Evolutionary conservation across 805 yeast genomes (phyloP).

Genomic region (Wickerhamiella dianesei): DNA sequence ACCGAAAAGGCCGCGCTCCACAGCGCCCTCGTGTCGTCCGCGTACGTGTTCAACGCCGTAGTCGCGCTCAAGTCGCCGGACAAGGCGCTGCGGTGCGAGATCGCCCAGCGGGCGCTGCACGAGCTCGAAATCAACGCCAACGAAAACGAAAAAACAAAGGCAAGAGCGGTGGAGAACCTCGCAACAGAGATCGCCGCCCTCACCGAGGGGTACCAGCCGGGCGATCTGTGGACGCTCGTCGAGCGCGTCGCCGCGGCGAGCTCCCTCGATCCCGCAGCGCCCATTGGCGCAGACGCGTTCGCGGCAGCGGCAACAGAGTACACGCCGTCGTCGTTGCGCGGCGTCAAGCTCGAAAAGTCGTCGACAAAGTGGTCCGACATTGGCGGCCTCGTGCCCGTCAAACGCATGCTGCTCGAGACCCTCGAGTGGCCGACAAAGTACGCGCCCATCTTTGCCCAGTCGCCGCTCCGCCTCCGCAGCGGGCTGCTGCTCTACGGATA

Average conservation of each 20-base stretch:
- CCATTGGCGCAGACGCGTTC: conserved; percentile 22
- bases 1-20: conserved; percentile 54
- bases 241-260: conserved; percentile 36
- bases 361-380: conserved; percentile 70
- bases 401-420: conserved; percentile 65
- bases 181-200: conserved; percentile 40
- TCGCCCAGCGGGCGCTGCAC: conserved; percentile 34
- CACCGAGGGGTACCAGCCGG: conserved; percentile 83
- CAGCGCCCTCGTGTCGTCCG: conserved; percentile 41
- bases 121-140: conserved; percentile 22
- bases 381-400: conserved; percentile 75
- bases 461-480: conserved; percentile 77
- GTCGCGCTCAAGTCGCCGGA: conserved; percentile 54
- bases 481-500: conserved; percentile 87
- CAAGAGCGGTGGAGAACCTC: too few species aligned
- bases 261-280: conserved; percentile 3
- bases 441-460: conserved; percentile 83
- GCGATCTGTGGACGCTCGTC: conserved; percentile 56
- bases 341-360: conserved; percentile 73
- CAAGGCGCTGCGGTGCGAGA: conserved; percentile 40
- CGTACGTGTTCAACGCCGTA: conserved; percentile 53
- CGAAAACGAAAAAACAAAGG: too few species aligned
- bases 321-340: conserved; percentile 70
- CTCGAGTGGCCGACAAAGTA: conserved; percentile 95
- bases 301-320: conserved; percentile 49